phyloP scores from a whole-genome alignment of 352 stramenopile genomes.

The Thalassiosira hispida region DNA sequence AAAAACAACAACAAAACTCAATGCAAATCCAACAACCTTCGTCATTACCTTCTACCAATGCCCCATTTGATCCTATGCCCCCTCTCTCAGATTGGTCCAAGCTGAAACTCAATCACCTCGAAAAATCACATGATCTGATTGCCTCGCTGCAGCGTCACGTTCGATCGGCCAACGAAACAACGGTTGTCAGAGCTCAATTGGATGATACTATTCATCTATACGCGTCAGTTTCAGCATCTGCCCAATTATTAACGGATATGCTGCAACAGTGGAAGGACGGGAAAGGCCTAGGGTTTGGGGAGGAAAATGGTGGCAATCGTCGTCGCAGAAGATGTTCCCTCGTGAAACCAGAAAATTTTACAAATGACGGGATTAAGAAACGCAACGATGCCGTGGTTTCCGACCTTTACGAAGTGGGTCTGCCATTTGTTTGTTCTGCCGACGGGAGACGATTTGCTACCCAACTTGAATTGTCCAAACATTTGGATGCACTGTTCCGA shows the following conservation, averaged over 20 bases:
- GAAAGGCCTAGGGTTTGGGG: conserved; percentile 28
- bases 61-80: neutral
- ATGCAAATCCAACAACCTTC: neutral
- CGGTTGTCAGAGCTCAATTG: conserved; percentile 34
- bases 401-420: conserved; percentile 72
- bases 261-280: conserved; percentile 62
- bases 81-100: conserved; percentile 62
- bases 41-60: neutral
- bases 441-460: conserved; percentile 76
- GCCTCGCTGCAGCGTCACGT: conserved; percentile 58
- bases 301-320: neutral
- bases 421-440: conserved; percentile 78
- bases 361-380: conserved; percentile 74
- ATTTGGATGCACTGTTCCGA: conserved; percentile 78
- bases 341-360: conserved; percentile 62
- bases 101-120: conserved; percentile 62
- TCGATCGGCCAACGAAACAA: conserved; percentile 33
- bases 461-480: conserved; percentile 73
- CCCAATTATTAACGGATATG: conserved; percentile 76
- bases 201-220: conserved; percentile 45
- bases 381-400: conserved; percentile 71
- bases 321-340: conserved; percentile 41
- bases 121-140: conserved; percentile 63
- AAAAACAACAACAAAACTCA: conserved; percentile 27
- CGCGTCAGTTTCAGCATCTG: conserved; percentile 49